These are phyloP conservation scores for Thielaviopsis punctulata DNA, from an alignment of 2,329 filamentous ascomycete genomes.

Conservation along the genomic window DNA sequence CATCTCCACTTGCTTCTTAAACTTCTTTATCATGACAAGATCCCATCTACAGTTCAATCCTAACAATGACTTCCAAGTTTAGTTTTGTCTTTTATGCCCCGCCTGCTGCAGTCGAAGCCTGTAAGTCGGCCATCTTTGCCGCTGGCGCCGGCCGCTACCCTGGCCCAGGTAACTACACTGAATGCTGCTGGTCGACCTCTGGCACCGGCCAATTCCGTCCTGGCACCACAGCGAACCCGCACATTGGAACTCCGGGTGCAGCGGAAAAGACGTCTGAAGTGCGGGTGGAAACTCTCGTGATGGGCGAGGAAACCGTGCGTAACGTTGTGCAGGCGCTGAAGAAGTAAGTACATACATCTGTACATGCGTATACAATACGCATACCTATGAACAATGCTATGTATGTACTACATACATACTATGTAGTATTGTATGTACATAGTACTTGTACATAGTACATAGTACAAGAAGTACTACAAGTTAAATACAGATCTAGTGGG, in stretches of 20 bases:
- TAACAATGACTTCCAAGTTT: slow-evolving; percentile 13
- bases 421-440: no score
- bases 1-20: no score
- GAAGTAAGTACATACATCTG: no score
- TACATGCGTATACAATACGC: no score
- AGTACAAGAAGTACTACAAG: no score
- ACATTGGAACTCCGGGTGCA: slow-evolving; percentile 39
- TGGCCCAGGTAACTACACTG: slow-evolving; percentile 33
- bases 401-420: no score
- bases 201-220: slow-evolving; percentile 52
- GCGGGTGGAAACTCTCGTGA: slow-evolving; percentile 44
- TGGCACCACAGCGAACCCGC: slow-evolving; percentile 40
- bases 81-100: slow-evolving; percentile 36
- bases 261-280: slow-evolving; percentile 44
- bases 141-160: slow-evolving; percentile 39
- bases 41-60: no score
- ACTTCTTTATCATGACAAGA: no score
- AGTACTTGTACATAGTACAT: no score
- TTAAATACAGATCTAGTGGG: no score
- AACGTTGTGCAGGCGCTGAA: slow-evolving; percentile 48
- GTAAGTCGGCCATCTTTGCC: slow-evolving; percentile 38
- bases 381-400: no score
- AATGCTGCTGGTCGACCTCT: slow-evolving; percentile 31
- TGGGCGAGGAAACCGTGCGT: slow-evolving; percentile 37
- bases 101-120: slow-evolving; percentile 24